These are phyloP conservation scores for Annulohypoxylon nitens DNA, from an alignment of 495 filamentous ascomycete genomes.

Conservation along the genomic window DNA sequence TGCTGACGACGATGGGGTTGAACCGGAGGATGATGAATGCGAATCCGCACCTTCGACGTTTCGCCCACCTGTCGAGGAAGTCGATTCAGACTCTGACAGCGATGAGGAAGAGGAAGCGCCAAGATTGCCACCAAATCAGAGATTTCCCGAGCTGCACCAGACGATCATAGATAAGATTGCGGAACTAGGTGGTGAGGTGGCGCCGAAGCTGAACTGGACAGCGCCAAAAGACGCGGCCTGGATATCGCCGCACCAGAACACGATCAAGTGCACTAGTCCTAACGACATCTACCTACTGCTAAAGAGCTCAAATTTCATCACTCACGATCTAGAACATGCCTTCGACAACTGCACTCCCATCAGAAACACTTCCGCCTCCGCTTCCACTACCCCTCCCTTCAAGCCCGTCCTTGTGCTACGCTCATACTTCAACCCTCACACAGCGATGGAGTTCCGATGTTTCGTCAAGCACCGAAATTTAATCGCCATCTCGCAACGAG, in stretches of 20 bases:
- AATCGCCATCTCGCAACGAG: conserved; percentile 88
- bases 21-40: conserved; percentile 63
- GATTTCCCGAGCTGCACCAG: conserved; percentile 77
- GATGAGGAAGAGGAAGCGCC: conserved; percentile 53
- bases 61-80: conserved; percentile 51
- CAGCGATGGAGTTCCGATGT: conserved; percentile 91
- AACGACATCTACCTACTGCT: conserved; percentile 95
- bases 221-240: conserved; percentile 96
- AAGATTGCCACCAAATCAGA: conserved; percentile 57
- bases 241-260: conserved; percentile 88
- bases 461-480: conserved; percentile 86
- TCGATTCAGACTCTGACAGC: conserved; percentile 59
- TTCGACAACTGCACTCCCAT: conserved; percentile 80
- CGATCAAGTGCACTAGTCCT: conserved; percentile 84
- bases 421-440: conserved; percentile 87
- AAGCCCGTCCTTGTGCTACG: conserved; percentile 77
- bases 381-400: conserved; percentile 62
- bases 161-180: conserved; percentile 80
- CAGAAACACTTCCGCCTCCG: conserved; percentile 41
- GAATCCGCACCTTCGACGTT: conserved; percentile 53
- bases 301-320: conserved; percentile 93
- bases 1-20: conserved; percentile 66
- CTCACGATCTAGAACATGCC: conserved; percentile 91
- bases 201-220: conserved; percentile 97
- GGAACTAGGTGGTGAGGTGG: conserved; percentile 83